Base-by-base conservation (phyloP, 2,329 filamentous ascomycete genomes). In the Elsinoe perseae region DNA sequence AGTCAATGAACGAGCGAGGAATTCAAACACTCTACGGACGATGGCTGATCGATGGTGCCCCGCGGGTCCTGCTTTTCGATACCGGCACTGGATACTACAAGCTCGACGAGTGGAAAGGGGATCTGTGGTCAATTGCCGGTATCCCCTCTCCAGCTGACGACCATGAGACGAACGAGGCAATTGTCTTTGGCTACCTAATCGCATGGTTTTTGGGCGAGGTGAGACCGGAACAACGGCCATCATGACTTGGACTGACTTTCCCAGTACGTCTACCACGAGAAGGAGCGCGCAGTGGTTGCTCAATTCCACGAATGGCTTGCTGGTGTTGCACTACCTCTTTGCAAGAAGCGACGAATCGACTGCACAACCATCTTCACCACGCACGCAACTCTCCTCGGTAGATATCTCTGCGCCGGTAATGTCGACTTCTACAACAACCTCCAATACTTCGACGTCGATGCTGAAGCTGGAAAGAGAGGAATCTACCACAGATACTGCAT, bases 371-470 rank as follows among this genome's bases (percentile, higher is more conserved):
- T 97, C 70, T 97, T 97, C 77, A 98, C 93, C 40, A 98, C 93
- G 1, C 93, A 97, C 73, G 93, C 93, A 21, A 97, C 93, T 4
- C 81, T 98, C 9, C 83, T 98, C 50, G 93, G 93, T 60, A 86
- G 93, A 66, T 97, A 98, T 69, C 87, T 97, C 50, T 97, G 93
- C 70, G 93, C 93, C 53, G 93, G 93, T 55, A 96, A 91, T 0
- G 93, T 97, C 61, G 93, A 98, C 70, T 97, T 98, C 70, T 98
- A 98, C 80, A 98, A 97, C 77, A 96, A 97, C 71, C 80, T 98
- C 54, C 92, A 97, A 72, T 87, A 84, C 75, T 97, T 98, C 68
- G 92, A 98, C 68, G 90, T 95, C 27, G 93, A 98, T 70, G 84
- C 89, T 4, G 93, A 98, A 73, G 93, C 93, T 16, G 93, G 93